Evolutionary conservation across 2,329 filamentous ascomycete genomes (phyloP), one percentile per base, ranked within the genome.

Genomic region (Talaromyces sp.): DNA sequence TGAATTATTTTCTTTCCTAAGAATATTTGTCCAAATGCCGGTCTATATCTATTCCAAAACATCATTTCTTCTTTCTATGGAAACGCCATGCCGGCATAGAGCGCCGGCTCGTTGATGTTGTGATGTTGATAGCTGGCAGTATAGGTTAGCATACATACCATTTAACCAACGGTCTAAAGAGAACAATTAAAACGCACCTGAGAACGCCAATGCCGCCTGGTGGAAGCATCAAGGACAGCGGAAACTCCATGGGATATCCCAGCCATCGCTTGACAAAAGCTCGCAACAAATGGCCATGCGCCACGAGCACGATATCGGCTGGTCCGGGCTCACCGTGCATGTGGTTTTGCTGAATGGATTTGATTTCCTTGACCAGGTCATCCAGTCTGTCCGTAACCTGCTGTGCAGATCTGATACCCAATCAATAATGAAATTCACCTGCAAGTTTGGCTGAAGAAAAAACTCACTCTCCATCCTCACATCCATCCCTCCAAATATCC

Each of bases 401-500:
- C 38, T 72, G 63, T 6, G 71, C 64, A 10, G 69, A 71, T 57
- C 72, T 72, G 59, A 4, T 54, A 8, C 17, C 46, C 5, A 32
- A 57, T 54, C 14, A 61, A 56, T 54, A 31, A 14, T n/a, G 29
- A 8, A 17, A 38, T n/a, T n/a, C n/a, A 1, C 17, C 7, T n/a
- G 7, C 6, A n/a, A 7, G 5, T n/a, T 5, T 8, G 2, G 12
- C 1, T 38, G 0, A n/a, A n/a, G 2, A 38, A n/a, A 17, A 38
- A n/a, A 66, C 72, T 63, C 69, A 81, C 80, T 84, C 82, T 66
- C 83, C 81, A 17, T 75, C 81, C 62, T 84, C 81, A 69, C 83
- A 85, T 0, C 83, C 83, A 73, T 85, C 82, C 12, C 71, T 70
- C 83, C 83, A 85, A 54, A 86, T 85, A 69, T 83, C 76, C 83